Evolutionary conservation across 371 early-diverging fungal species (phyloP), one percentile per base, ranked within the genome.

Genomic region (Mortierella sp.): DNA sequence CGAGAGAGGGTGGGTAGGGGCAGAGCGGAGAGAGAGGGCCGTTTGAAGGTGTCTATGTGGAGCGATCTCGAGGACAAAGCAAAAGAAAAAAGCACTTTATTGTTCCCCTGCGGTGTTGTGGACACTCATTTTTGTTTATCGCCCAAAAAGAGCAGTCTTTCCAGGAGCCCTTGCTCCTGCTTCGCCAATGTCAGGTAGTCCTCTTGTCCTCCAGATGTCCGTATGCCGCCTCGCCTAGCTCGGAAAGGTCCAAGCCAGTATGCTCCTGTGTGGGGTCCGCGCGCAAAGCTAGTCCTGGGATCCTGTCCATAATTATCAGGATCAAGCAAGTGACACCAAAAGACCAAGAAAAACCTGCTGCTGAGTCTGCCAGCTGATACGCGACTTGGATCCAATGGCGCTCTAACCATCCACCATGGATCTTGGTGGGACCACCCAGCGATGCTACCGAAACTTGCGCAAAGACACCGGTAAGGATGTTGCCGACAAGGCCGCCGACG

Each of bases 381-480:
- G 82, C 87, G 34, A 95, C 61, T 72, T 96, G 96, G 26, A 88
- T 85, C 85, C 86, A 93, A 78, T 95, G 73, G 27, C 90, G 89
- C 65, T 95, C 91, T 70, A 94, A 79, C 86, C 94, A 90, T 19
- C 97, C 96, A 41, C 95, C 95, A 4, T 62, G 49, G 54, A 93
- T 91, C 8, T 65, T 82, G 1, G 84, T 79, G 2, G 64, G 23
- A 0, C 93, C 95, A 67, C 93, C 94, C 41, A 95, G 81, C 16
- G 67, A 81, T 14, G 91, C 90, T 52, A 96, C 82, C 43, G 82
- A 81, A 19, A 65, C 50, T 67, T 93, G 90, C 39, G 97, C 94
- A 84, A 97, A 96, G 23, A 97, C 64, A 64, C 96, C 98, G 0
- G 96, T 96, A 28, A 95, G 79, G 23, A 96, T 55, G 68, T 89